Evolutionary conservation across 2,329 filamentous ascomycete genomes (phyloP).

Genomic region (Chaetomiaceae sp.): DNA sequence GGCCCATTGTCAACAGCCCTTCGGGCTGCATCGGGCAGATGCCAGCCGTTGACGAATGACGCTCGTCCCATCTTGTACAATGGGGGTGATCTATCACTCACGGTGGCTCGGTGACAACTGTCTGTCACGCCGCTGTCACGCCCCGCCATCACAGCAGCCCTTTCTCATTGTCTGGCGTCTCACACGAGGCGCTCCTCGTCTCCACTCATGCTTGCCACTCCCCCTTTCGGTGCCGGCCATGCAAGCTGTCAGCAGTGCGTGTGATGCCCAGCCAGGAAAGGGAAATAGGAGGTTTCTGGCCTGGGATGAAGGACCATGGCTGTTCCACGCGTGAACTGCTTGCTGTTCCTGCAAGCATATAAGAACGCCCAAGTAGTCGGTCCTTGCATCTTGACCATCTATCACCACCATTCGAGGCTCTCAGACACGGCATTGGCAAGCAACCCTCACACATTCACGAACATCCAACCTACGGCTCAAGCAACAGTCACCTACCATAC

Average conservation of each 20-base stretch:
- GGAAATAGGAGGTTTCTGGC: background rate
- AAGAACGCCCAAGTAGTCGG: background rate
- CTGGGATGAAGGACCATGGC: background rate
- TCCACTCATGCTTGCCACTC: background rate
- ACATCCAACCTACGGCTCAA: background rate
- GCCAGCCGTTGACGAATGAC: constrained; percentile 1
- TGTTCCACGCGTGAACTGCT: background rate
- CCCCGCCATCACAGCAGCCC: constrained; percentile 5
- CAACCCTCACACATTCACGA: background rate
- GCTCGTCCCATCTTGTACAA: background rate
- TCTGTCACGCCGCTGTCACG: background rate
- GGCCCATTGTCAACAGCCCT: constrained; percentile 3
- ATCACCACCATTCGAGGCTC: background rate
- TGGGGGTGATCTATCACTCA: constrained; percentile 16
- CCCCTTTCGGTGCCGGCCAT: background rate
- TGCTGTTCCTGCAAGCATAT: background rate
- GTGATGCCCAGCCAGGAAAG: background rate
- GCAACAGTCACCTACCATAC: background rate
- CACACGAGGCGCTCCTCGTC: constrained; percentile 9
- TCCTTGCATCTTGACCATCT: too few species aligned
- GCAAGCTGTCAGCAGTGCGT: constrained; percentile 7
- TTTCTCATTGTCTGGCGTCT: constrained; percentile 6
- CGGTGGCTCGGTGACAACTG: background rate
- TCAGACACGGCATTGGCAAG: background rate
- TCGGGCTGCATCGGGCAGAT: background rate